Evolutionary conservation across 164 flowering plant species (phyloP).

Genomic region (Berberis thunbergii): DNA sequence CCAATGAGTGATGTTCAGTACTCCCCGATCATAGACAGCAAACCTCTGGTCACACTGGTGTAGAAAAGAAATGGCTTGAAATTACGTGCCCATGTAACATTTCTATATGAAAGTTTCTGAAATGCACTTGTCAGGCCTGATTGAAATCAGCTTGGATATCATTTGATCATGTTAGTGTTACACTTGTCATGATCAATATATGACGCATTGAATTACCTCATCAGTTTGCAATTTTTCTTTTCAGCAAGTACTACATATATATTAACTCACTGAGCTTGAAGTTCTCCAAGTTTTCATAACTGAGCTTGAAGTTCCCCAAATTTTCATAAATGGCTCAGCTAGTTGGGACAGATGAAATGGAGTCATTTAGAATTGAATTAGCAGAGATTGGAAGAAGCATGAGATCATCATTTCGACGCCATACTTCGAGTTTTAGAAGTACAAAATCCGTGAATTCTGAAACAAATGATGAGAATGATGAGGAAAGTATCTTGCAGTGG

Average conservation of each 20-base stretch:
- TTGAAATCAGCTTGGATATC: no score
- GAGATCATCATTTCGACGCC: constrained; percentile 36
- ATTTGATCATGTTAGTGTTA: no score
- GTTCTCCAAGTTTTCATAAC: neutral
- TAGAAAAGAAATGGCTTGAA: no score
- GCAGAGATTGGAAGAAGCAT: constrained; percentile 58
- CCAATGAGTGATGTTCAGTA: no score
- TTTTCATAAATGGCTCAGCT: constrained; percentile 45
- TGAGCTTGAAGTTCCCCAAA: constrained; percentile 7
- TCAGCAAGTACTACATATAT: neutral
- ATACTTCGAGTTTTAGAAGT: constrained; percentile 33
- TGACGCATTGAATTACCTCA: constrained; percentile 7
- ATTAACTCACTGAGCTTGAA: neutral
- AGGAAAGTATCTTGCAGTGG: constrained; percentile 42
- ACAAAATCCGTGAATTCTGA: constrained; percentile 18
- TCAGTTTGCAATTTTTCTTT: neutral
- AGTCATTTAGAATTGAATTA: constrained; percentile 40
- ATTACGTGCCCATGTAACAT: no score
- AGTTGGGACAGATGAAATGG: constrained; percentile 40
- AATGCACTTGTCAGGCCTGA: no score
- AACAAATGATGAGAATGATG: constrained; percentile 23
- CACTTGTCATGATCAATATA: neutral
- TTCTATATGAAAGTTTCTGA: no score
- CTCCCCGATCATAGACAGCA: no score
- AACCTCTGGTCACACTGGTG: no score